phyloP scores from a whole-genome alignment of 2,329 filamentous ascomycete genomes.

The Penicillium sclerotigenum region DNA sequence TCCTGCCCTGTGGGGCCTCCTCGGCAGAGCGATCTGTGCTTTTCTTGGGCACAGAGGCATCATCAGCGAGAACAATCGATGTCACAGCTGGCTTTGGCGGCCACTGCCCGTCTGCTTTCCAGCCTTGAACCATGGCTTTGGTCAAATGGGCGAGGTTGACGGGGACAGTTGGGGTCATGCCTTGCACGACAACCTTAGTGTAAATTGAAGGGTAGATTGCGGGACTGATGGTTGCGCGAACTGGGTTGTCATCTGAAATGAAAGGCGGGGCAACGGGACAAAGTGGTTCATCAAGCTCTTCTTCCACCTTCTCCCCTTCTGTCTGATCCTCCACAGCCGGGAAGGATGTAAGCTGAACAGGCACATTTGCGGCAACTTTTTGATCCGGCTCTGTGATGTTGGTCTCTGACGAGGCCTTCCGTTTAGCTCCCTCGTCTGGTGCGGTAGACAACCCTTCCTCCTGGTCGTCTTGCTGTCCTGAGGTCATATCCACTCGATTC shows the following conservation, averaged over 20 bases:
- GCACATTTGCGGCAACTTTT: slow-evolving; percentile 40
- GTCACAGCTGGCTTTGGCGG: slow-evolving; percentile 59
- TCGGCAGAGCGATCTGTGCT: slow-evolving; percentile 6
- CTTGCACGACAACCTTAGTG: slow-evolving; percentile 79
- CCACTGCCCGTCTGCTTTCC: slow-evolving; percentile 94
- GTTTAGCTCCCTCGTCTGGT: slow-evolving; percentile 22
- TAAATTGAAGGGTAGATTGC: slow-evolving; percentile 78
- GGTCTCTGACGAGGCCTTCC: slow-evolving; percentile 26
- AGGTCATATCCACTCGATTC: slow-evolving; percentile 7
- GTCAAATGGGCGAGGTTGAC: slow-evolving; percentile 83
- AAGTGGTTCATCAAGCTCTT: slow-evolving; percentile 54
- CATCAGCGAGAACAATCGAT: slow-evolving; percentile 31
- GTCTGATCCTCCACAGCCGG: slow-evolving; percentile 27
- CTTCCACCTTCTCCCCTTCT: slow-evolving; percentile 26
- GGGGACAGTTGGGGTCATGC: slow-evolving; percentile 77
- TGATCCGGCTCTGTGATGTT: slow-evolving; percentile 28
- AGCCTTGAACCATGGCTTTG: slow-evolving; percentile 76
- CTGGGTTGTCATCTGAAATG: slow-evolving; percentile 68
- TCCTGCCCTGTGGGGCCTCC: slow-evolving; percentile 21
- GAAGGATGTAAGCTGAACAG: slow-evolving; percentile 31
- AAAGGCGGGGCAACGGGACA: slow-evolving; percentile 72
- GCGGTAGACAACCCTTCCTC: slow-evolving; percentile 23
- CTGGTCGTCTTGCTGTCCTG: slow-evolving; percentile 14
- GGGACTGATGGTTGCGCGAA: slow-evolving; percentile 73
- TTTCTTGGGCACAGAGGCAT: slow-evolving; percentile 26